Base-by-base conservation (phyloP, 2,329 filamentous ascomycete species). In the Botrytis elliptica region DNA sequence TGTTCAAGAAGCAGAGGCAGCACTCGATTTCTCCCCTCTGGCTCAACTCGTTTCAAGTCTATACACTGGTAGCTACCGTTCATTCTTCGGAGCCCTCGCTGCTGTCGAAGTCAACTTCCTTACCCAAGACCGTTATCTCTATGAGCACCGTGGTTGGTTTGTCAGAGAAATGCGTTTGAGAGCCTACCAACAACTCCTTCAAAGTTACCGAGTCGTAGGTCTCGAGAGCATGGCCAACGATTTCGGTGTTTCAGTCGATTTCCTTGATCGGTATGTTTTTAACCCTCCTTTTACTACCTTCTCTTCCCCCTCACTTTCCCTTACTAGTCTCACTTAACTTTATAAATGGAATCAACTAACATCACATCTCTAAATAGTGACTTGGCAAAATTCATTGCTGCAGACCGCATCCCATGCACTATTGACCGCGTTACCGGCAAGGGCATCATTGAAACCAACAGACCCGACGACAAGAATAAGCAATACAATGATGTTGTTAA, bases 391-490 rank as follows among this genome's bases (percentile, higher is more conserved):
- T 99, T 99, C 85, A 98, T 99, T 81, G 96, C 96, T 25, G 94
- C 91, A 77, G 94, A 95, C 82, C 92, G 95, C 79, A 95, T 99
- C 81, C 91, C 95, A 70, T 98, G 96, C 87, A 98, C 95, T 38
- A 98, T 99, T 79, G 96, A 99, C 84, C 93, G 96, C 72, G 96
- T 99, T 77, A 93, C 95, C 74, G 96, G 95, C 78, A 96, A 97
- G 83, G 95, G 95, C 70, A 93, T 98, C 79, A 98, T 99, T 80
- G 96, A 98, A 88, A 99, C 96, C 63, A 98, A 98, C 85, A 89
- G 96, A 72, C 95, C 95, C 14, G 96, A 98, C 82, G 95, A 97
- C 86, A 99, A 99, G 91, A 98, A 98, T 88, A 98, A 97, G 88
- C 96, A 99, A 85, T 99, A 99, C 84, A 93, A 95, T 79, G 96